Evolutionary conservation across 306 rosid genomes (phyloP).

Genomic region (Amphicarpaea edgeworthii): DNA sequence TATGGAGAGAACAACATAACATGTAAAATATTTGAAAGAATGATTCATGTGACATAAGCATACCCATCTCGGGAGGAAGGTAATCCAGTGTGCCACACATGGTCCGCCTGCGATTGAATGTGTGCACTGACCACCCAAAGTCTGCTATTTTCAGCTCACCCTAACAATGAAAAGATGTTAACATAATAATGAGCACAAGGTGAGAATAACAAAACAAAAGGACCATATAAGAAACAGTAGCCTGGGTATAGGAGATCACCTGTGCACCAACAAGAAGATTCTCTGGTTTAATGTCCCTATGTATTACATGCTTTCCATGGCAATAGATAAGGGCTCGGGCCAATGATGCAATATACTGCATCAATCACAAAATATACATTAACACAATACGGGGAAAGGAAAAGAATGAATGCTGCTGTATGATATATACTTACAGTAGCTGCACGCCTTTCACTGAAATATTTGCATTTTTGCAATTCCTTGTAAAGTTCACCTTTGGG

Average conservation of each 20-base stretch:
- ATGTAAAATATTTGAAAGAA: neutral
- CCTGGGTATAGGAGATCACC: conserved; percentile 57
- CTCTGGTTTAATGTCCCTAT: conserved; percentile 97
- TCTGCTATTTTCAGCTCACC: conserved; percentile 98
- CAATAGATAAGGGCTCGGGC: conserved; percentile 99
- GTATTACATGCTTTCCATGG: conserved; percentile 99
- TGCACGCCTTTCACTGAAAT: conserved; percentile 98
- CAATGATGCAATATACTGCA: conserved; percentile 92
- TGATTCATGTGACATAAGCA: conserved; percentile 27
- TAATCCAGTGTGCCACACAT: conserved; percentile 99
- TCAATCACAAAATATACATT: conserved; percentile 40
- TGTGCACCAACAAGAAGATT: conserved; percentile 95
- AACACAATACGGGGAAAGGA: neutral
- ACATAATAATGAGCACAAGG: conserved; percentile 35
- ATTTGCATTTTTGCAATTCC: conserved; percentile 94
- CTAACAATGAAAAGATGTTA: conserved; percentile 55
- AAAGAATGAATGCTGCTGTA: neutral
- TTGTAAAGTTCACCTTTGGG: conserved; percentile 99
- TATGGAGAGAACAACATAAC: conserved; percentile 33
- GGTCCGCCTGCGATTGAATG: conserved; percentile 96
- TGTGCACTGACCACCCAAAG: conserved; percentile 99
- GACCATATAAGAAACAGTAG: conserved; percentile 26
- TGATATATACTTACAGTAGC: conserved; percentile 81
- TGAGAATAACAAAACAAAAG: conserved; percentile 3
- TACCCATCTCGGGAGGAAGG: conserved; percentile 99